Evolutionary conservation across 2,329 filamentous ascomycete genomes (phyloP).

Genomic region (Nigrograna mackinnonii): DNA sequence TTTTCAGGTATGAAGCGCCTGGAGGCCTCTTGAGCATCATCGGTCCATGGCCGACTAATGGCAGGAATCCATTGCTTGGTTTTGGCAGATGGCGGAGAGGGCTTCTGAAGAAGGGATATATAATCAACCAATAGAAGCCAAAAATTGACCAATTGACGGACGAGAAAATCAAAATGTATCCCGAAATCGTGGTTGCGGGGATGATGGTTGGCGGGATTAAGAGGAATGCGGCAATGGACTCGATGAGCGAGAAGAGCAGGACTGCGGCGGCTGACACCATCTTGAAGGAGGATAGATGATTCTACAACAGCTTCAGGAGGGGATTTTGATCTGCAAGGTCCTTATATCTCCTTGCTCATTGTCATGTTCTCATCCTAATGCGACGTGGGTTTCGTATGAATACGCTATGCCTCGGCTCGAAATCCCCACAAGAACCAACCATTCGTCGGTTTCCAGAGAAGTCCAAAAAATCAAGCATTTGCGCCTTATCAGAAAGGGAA

Average conservation of each 20-base stretch:
- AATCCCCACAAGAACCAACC: too few species aligned
- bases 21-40: conserved; percentile 37
- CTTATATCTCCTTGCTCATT: too few species aligned
- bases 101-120: conserved; percentile 44
- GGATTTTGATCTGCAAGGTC: too few species aligned
- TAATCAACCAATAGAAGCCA: conserved; percentile 21
- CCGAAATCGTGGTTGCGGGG: conserved; percentile 11
- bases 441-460: too few species aligned
- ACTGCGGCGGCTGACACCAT: too few species aligned
- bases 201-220: neutral
- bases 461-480: too few species aligned
- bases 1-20: conserved; percentile 33
- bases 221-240: neutral
- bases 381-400: too few species aligned
- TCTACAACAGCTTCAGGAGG: too few species aligned
- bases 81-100: conserved; percentile 45
- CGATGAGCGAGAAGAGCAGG: neutral
- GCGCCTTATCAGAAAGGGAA: too few species aligned
- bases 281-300: too few species aligned
- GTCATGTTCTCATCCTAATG: too few species aligned
- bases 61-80: conserved; percentile 21
- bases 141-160: conserved; percentile 18
- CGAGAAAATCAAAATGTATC: conserved; percentile 18
- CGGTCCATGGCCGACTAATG: conserved; percentile 42
- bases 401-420: too few species aligned